These are phyloP conservation scores for Coprinellus micaceus DNA, from an alignment of 768 basidiomycete genomes.

Conservation along the genomic window DNA sequence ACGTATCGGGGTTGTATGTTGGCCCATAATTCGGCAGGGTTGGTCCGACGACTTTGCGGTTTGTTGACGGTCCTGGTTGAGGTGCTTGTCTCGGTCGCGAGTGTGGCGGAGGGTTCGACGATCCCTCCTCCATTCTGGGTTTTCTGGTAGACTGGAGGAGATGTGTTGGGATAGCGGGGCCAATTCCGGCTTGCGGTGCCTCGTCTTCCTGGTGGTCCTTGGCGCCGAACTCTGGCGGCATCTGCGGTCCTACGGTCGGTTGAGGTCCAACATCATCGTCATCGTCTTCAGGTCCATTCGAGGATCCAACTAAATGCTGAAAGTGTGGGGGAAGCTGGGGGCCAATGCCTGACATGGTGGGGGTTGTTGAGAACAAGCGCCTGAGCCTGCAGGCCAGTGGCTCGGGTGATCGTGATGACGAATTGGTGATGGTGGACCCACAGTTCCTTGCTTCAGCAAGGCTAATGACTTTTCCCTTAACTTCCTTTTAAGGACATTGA, in stretches of 20 bases:
- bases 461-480: no score
- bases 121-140: no score
- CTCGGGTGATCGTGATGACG: no score
- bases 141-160: no score
- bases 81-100: conserved; percentile 2
- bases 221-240: background rate
- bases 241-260: background rate
- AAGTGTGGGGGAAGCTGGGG: conserved; percentile 9
- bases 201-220: background rate
- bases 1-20: conserved; percentile 27
- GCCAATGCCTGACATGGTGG: conserved; percentile 11
- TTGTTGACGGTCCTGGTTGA: conserved; percentile 11
- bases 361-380: no score
- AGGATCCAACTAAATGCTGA: background rate
- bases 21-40: conserved; percentile 43
- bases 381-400: no score
- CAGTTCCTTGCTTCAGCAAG: no score
- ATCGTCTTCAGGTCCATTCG: background rate
- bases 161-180: conserved; percentile 8
- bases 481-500: no score
- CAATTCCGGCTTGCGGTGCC: conserved; percentile 1
- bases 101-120: conserved; percentile 4
- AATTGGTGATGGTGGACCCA: no score
- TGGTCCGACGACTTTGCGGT: conserved; percentile 46
- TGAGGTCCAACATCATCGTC: background rate